Evolutionary conservation across 1,284 basidiomycete species (phyloP).

Genomic region (Mrakiaceae sp.): DNA sequence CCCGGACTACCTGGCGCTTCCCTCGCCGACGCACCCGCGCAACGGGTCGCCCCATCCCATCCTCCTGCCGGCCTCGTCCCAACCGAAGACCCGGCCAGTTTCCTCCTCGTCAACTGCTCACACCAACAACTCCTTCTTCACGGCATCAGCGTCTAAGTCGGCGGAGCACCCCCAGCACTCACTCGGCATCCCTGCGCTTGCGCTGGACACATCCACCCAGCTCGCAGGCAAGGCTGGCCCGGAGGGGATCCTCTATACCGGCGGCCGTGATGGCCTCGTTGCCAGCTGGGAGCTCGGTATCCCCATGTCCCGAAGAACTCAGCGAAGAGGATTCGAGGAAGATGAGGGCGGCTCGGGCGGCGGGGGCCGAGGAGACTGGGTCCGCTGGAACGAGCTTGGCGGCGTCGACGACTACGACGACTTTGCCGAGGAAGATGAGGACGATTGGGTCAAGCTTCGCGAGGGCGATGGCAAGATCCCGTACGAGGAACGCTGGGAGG

Average conservation of each 20-base stretch:
- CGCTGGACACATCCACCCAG: conserved; percentile 70
- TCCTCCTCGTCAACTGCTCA: conserved; percentile 17
- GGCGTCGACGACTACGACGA: conserved; percentile 38
- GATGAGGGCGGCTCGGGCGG: neutral
- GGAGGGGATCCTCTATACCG: conserved; percentile 85
- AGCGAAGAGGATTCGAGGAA: conserved; percentile 6
- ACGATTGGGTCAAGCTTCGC: conserved; percentile 20
- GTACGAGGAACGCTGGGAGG: conserved; percentile 67
- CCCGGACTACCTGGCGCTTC: conserved; percentile 58
- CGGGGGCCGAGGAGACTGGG: conserved; percentile 11
- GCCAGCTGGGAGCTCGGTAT: conserved; percentile 83
- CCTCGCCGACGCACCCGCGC: conserved; percentile 48
- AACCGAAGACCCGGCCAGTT: conserved; percentile 19
- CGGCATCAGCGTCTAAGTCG: conserved; percentile 16
- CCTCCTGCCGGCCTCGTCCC: conserved; percentile 38
- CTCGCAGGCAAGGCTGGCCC: conserved; percentile 53
- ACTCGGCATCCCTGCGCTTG: conserved; percentile 74
- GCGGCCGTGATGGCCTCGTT: conserved; percentile 81
- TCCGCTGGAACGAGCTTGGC: conserved; percentile 18
- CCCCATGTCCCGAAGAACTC: conserved; percentile 48
- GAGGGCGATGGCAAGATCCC: conserved; percentile 35
- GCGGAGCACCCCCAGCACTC: conserved; percentile 60
- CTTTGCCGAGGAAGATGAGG: conserved; percentile 51
- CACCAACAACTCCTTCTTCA: conserved; percentile 16
- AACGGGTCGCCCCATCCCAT: conserved; percentile 56